Evolutionary conservation across 352 stramenopile genomes (phyloP).

Genomic region (Pilasporangium apinafurcum): DNA sequence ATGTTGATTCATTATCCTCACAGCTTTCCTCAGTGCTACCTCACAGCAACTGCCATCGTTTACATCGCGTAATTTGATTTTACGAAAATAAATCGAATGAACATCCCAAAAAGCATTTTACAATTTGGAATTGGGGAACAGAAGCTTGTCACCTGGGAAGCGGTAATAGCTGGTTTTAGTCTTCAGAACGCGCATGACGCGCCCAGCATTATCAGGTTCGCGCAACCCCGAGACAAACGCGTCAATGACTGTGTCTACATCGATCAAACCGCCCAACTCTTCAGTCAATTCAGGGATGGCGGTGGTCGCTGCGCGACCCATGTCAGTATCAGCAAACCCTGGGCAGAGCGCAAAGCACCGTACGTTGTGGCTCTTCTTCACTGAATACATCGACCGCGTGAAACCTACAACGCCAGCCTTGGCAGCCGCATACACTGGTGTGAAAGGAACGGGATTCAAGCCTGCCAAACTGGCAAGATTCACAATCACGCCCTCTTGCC

Average conservation of each 20-base stretch:
- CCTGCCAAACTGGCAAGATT: slow-evolving; percentile 63
- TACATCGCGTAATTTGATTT: no score
- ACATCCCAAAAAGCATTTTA: not conserved
- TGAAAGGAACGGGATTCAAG: slow-evolving; percentile 31
- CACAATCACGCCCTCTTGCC: slow-evolving; percentile 60
- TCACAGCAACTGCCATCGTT: no score
- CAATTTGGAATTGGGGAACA: slow-evolving; percentile 71
- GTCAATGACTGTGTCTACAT: slow-evolving; percentile 42
- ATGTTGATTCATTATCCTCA: no score
- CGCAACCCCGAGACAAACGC: slow-evolving; percentile 38
- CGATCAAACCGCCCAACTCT: slow-evolving; percentile 22
- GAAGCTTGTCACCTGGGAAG: slow-evolving; percentile 62
- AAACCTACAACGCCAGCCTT: slow-evolving; percentile 69
- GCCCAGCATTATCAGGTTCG: slow-evolving; percentile 53
- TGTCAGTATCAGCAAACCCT: slow-evolving; percentile 16
- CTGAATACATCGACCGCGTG: slow-evolving; percentile 43
- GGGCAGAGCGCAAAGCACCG: slow-evolving; percentile 22
- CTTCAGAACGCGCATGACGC: slow-evolving; percentile 50
- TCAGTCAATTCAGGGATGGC: slow-evolving; percentile 1
- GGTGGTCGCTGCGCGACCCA: slow-evolving; percentile 6
- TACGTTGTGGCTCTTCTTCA: slow-evolving; percentile 55
- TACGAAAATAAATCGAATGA: no score
- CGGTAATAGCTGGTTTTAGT: slow-evolving; percentile 42
- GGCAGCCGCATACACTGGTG: slow-evolving; percentile 50
- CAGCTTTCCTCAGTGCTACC: no score